Percentiles rank a stretch among this genome's conserved stretches.
phyloP scores from a whole-genome alignment of 2,329 filamentous ascomycete genomes.

The Trichoderma semiorbis region DNA sequence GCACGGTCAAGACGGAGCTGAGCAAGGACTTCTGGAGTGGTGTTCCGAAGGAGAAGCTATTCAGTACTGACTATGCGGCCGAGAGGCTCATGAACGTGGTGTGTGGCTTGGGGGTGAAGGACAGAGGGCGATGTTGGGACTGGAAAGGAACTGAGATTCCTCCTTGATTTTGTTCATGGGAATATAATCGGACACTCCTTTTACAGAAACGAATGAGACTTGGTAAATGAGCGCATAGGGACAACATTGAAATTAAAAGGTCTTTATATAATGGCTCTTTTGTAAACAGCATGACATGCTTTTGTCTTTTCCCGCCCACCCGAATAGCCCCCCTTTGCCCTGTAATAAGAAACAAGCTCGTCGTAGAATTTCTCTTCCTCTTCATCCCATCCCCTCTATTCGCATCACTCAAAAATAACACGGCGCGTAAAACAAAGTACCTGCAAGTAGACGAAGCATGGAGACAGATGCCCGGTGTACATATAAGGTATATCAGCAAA shows the following conservation, averaged over 20 bases:
- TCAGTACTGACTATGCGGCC: conserved; percentile 63
- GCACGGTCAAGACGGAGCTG: conserved; percentile 73
- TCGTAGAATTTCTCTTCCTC: neutral
- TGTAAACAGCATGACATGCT: neutral
- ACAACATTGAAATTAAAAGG: neutral
- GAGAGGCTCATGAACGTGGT: conserved; percentile 62
- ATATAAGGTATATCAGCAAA: neutral
- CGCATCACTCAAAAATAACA: neutral
- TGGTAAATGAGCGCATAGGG: neutral
- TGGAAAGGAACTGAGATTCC: conserved; percentile 63
- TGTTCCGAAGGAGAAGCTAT: conserved; percentile 59
- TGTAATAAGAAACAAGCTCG: neutral
- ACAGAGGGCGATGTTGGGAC: conserved; percentile 65
- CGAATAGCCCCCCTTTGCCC: neutral
- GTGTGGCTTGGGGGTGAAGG: conserved; percentile 43
- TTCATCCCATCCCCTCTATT: neutral
- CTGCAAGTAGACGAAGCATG: neutral
- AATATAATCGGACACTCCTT: neutral
- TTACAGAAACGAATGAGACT: neutral
- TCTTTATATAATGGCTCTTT: neutral
- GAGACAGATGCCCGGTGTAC: neutral
- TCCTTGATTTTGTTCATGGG: conserved; percentile 41
- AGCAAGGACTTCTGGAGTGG: conserved; percentile 69
- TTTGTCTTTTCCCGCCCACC: neutral
- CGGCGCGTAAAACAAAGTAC: neutral